phyloP scores from a whole-genome alignment of 371 early-diverging fungal species.

The Circinella umbellata region DNA sequence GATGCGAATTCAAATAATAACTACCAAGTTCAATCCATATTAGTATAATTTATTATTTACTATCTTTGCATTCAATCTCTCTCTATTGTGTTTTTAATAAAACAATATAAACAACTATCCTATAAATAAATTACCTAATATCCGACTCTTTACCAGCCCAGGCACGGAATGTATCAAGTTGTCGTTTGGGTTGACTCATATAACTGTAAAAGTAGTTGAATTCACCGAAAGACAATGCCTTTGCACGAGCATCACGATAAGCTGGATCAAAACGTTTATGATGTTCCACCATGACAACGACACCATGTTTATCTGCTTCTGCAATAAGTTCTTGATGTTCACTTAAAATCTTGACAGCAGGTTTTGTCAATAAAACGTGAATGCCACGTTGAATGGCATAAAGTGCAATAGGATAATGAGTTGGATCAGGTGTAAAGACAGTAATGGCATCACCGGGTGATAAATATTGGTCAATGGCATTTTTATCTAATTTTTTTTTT shows the following conservation, averaged over 20 bases:
- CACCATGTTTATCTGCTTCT: constrained; percentile 41
- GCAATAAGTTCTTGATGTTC: constrained; percentile 44
- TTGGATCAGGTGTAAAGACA: constrained; percentile 60
- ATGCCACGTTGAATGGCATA: constrained; percentile 50
- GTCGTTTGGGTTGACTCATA: constrained; percentile 58
- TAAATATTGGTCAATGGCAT: constrained; percentile 45
- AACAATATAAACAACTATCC: not conserved
- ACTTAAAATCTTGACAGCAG: constrained; percentile 46
- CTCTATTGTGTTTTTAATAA: not conserved
- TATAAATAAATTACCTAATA: constrained; percentile 30
- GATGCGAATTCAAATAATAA: constrained; percentile 54
- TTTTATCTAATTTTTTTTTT: constrained; percentile 31
- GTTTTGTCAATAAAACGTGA: constrained; percentile 56
- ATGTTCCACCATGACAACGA: constrained; percentile 50
- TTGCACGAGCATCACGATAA: constrained; percentile 36
- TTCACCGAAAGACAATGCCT: constrained; percentile 35
- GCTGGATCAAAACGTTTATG: constrained; percentile 61
- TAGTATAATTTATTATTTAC: not conserved
- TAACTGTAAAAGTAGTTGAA: constrained; percentile 53
- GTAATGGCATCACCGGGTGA: constrained; percentile 49
- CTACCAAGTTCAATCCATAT: constrained; percentile 4
- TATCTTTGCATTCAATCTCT: not conserved
- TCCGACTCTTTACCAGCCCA: constrained; percentile 59
- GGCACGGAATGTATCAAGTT: constrained; percentile 50
- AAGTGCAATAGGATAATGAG: constrained; percentile 49